Evolutionary conservation across 768 basidiomycete genomes (phyloP).

Genomic region (Boletus reticuloceps): DNA sequence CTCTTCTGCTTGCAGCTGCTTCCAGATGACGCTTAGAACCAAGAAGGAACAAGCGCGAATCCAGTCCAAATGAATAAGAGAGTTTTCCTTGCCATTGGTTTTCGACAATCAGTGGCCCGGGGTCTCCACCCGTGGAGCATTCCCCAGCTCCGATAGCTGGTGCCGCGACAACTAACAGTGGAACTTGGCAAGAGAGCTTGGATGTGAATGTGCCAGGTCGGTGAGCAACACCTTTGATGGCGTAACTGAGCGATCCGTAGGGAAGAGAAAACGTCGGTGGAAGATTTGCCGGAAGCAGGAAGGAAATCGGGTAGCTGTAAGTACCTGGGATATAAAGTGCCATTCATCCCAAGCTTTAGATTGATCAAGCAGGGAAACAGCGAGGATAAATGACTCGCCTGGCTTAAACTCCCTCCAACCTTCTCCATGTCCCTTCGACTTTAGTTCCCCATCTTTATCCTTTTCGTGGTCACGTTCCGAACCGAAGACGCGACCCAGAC

Average conservation of each 20-base stretch:
- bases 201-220: conserved; percentile 83
- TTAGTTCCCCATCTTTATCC: conserved; percentile 19
- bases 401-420: conserved; percentile 90
- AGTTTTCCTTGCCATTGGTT: conserved; percentile 89
- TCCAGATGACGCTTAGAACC: conserved; percentile 38
- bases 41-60: conserved; percentile 82
- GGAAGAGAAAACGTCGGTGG: conserved; percentile 79
- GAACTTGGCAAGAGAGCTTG: conserved; percentile 67
- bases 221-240: conserved; percentile 77
- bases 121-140: conserved; percentile 39
- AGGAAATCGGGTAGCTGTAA: conserved; percentile 94
- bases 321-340: conserved; percentile 52
- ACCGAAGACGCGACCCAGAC: conserved; percentile 37
- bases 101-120: conserved; percentile 79
- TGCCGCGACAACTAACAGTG: conserved; percentile 72
- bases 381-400: conserved; percentile 48
- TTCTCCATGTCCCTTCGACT: conserved; percentile 41
- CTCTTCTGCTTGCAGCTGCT: not conserved
- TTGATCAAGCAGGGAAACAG: not conserved
- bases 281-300: conserved; percentile 74
- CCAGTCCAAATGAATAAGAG: conserved; percentile 76
- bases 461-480: conserved; percentile 15
- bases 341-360: not conserved
- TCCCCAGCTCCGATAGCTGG: conserved; percentile 86
- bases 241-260: conserved; percentile 76